Percentiles rank a stretch among this genome's conserved stretches.
Conservation (phyloP, 2,329 filamentous ascomycete species). For the Pochonia chlamydosporia region DNA sequence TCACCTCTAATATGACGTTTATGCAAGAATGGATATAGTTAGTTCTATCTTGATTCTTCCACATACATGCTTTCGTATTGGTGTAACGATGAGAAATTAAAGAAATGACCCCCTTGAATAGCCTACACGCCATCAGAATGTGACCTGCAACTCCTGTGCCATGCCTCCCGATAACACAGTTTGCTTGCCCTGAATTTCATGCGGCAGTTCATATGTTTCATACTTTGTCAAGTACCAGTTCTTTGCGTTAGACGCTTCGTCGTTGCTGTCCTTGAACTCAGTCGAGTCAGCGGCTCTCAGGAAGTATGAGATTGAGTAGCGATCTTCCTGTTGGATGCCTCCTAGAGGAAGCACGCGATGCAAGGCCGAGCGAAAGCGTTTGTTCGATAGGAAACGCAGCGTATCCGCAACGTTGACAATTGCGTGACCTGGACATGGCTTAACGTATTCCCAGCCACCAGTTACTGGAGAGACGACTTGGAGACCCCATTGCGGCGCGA, state of each 20-base stretch:
- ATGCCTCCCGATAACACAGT: constrained; percentile 2
- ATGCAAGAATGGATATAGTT: no score
- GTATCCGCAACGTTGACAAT: constrained; percentile 10
- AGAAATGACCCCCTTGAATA: no score
- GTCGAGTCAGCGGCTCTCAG: background rate
- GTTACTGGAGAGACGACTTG: constrained; percentile 41
- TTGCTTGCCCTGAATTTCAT: background rate
- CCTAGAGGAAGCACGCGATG: constrained; percentile 8
- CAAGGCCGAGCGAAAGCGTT: constrained; percentile 5
- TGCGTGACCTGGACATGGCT: constrained; percentile 6
- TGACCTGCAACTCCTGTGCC: background rate
- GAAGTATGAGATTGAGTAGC: constrained; percentile 10
- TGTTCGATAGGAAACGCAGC: constrained; percentile 10
- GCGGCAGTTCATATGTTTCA: constrained; percentile 1
- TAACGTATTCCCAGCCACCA: constrained; percentile 7
- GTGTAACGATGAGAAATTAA: no score
- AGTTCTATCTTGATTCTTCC: no score
- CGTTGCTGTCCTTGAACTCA: constrained; percentile 1
- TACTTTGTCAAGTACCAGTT: constrained; percentile 2
- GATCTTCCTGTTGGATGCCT: constrained; percentile 2
- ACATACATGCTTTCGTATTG: no score
- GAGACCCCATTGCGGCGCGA: constrained; percentile 48
- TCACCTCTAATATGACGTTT: no score
- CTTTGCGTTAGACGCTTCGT: background rate
- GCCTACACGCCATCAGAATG: no score